A percentile compares a stretch with the other conserved stretches of the same genome.
Conservation (phyloP, 1,284 basidiomycete genomes). For the Cystobasidium sp. region DNA sequence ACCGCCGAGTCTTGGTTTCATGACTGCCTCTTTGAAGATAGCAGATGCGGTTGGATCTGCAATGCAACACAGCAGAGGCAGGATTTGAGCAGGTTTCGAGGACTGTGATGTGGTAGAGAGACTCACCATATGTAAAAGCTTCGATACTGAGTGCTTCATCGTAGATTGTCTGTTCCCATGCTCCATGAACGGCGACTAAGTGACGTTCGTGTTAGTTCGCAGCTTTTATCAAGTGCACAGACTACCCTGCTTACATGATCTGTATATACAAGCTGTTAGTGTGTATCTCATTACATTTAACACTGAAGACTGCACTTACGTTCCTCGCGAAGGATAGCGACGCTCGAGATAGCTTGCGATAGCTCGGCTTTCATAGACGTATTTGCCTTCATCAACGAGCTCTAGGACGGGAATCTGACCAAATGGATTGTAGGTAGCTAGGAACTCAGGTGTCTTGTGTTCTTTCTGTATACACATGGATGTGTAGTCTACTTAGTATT, state of each 20-base stretch:
- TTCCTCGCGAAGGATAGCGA: conserved; percentile 30
- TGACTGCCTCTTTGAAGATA: conserved; percentile 31
- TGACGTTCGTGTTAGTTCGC: background rate
- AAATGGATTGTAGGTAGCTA: conserved; percentile 26
- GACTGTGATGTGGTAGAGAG: no score
- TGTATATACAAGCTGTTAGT: conserved; percentile 12
- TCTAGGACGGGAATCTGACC: conserved; percentile 38
- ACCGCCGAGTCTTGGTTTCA: conserved; percentile 27
- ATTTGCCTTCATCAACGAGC: conserved; percentile 21
- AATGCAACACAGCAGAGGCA: no score
- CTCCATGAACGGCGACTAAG: conserved; percentile 27
- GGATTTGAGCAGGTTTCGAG: no score
- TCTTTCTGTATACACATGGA: conserved; percentile 21
- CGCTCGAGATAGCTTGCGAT: conserved; percentile 28
- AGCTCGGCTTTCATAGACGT: conserved; percentile 35
- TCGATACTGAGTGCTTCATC: conserved; percentile 39
- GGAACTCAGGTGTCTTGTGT: conserved; percentile 36
- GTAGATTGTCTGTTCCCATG: conserved; percentile 25
- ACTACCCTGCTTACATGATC: conserved; percentile 10
- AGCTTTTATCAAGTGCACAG: background rate
- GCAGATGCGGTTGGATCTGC: conserved; percentile 28
- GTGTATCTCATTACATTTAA: background rate
- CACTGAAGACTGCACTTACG: conserved; percentile 11
- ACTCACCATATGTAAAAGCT: conserved; percentile 39
- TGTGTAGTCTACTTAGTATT: background rate